Conservation (phyloP, 2,329 filamentous ascomycete genomes). For the Cercospora zeae-maydis region DNA sequence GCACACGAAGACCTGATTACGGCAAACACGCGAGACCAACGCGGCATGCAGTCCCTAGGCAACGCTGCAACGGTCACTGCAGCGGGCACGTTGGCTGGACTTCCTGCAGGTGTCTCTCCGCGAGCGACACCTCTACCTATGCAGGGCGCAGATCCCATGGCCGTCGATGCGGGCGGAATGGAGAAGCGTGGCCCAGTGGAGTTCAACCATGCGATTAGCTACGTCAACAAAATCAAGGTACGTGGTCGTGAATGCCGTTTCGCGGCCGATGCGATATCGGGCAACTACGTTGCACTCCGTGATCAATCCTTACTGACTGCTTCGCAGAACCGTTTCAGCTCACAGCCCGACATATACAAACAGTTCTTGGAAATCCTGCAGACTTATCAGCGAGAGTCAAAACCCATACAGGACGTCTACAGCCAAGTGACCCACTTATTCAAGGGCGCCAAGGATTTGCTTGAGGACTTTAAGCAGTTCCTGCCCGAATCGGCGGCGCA, state of each 20-base stretch:
- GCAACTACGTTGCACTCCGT: background rate
- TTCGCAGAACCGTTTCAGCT: constrained; percentile 84
- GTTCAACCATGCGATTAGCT: constrained; percentile 98
- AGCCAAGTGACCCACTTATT: constrained; percentile 93
- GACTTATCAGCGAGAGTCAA: constrained; percentile 96
- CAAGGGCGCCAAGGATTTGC: constrained; percentile 83
- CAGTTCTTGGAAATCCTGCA: constrained; percentile 97
- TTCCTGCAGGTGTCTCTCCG: constrained; percentile 51
- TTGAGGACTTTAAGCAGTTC: constrained; percentile 99
- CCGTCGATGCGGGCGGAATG: constrained; percentile 50
- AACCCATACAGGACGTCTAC: constrained; percentile 97
- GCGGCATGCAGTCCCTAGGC: constrained; percentile 63
- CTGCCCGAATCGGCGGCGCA: constrained; percentile 82
- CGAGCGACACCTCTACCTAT: constrained; percentile 52
- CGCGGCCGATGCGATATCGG: background rate
- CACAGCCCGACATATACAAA: constrained; percentile 97
- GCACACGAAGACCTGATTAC: constrained; percentile 32
- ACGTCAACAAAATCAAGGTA: constrained; percentile 99
- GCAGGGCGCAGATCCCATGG: constrained; percentile 52
- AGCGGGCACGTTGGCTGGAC: constrained; percentile 49
- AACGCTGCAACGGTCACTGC: constrained; percentile 55
- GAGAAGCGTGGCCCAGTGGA: constrained; percentile 93
- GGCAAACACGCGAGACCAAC: constrained; percentile 61
- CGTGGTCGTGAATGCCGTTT: constrained; percentile 31
- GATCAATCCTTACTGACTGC: background rate